Percentiles rank a stretch among this genome's conserved stretches.
Evolutionary conservation across 768 basidiomycete species (phyloP).

Genomic region (Tremella fuciformis): DNA sequence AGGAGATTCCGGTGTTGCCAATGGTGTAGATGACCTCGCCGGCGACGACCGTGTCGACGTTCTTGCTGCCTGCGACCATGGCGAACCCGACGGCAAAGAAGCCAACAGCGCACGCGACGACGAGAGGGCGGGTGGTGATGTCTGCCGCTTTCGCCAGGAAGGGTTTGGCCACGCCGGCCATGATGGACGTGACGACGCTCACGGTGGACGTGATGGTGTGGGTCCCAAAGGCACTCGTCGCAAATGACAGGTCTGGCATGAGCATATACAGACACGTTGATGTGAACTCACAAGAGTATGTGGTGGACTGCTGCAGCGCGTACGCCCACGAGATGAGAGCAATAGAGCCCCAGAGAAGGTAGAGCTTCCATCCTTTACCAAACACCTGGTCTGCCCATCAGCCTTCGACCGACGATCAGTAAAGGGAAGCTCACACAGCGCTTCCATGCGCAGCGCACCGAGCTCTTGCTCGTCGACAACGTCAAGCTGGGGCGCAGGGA

Average conservation of each 20-base stretch:
- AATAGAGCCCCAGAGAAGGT: neutral
- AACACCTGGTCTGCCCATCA: neutral
- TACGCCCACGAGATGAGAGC: neutral
- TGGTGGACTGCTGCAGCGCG: neutral
- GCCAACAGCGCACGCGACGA: conserved; percentile 25
- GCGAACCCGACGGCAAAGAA: conserved; percentile 48
- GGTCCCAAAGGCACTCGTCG: neutral
- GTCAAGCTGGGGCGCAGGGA: neutral
- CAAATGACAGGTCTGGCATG: neutral
- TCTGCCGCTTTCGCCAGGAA: conserved; percentile 62
- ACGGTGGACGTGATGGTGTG: conserved; percentile 24
- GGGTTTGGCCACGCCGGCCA: conserved; percentile 55
- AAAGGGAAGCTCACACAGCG: neutral
- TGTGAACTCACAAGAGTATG: neutral
- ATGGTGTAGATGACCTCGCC: conserved; percentile 40
- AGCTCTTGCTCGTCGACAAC: neutral
- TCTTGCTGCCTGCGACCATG: conserved; percentile 40
- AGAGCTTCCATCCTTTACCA: conserved; percentile 3
- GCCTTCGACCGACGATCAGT: neutral
- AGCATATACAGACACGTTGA: neutral
- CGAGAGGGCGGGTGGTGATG: conserved; percentile 12
- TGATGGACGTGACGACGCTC: conserved; percentile 41
- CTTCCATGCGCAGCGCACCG: conserved; percentile 1
- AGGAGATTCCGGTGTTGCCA: conserved; percentile 44
- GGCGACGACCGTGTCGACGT: conserved; percentile 30